A percentile compares a stretch with the other conserved stretches of the same genome.
These are phyloP conservation scores for Dissophora ornata DNA, from an alignment of 192 early-diverging fungal species.

Conservation along the genomic window DNA sequence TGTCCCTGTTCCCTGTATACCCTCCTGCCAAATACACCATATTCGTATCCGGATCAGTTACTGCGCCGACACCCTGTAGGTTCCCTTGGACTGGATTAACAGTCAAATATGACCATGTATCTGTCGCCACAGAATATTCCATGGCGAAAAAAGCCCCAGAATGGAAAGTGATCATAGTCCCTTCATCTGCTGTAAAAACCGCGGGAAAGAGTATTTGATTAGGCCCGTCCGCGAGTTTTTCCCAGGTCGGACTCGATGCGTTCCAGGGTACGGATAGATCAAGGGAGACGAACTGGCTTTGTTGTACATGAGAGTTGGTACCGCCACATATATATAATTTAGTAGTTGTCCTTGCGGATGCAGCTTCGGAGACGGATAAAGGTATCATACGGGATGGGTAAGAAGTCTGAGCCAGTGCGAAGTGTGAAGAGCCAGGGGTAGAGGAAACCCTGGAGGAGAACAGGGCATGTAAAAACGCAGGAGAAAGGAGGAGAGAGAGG, in stretches of 20 bases:
- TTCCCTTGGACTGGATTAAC: neutral
- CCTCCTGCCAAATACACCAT: constrained; percentile 34
- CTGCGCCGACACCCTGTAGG: constrained; percentile 33
- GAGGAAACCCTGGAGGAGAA: too few relatives aligned
- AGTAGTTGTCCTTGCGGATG: constrained; percentile 10
- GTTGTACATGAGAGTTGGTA: neutral
- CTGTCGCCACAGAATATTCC: constrained; percentile 9
- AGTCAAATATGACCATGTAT: constrained; percentile 8
- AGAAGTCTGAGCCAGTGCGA: too few relatives aligned
- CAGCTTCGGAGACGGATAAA: constrained; percentile 7
- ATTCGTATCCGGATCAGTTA: constrained; percentile 27
- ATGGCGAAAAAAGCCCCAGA: constrained; percentile 7
- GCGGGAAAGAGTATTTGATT: constrained; percentile 12
- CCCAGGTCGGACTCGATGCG: neutral
- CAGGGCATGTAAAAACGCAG: too few relatives aligned
- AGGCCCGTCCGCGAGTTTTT: neutral
- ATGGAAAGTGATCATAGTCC: constrained; percentile 26
- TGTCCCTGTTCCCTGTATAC: constrained; percentile 20
- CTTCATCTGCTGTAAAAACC: constrained; percentile 9
- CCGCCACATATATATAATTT: constrained; percentile 18
- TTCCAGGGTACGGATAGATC: constrained; percentile 21
- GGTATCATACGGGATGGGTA: too few relatives aligned
- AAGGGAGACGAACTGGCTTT: constrained; percentile 17
- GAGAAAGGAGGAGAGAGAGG: too few relatives aligned
- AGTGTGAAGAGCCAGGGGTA: too few relatives aligned